These are phyloP conservation scores for Persicaria maculosa DNA, from an alignment of 148 eudicot species.

Conservation along the genomic window DNA sequence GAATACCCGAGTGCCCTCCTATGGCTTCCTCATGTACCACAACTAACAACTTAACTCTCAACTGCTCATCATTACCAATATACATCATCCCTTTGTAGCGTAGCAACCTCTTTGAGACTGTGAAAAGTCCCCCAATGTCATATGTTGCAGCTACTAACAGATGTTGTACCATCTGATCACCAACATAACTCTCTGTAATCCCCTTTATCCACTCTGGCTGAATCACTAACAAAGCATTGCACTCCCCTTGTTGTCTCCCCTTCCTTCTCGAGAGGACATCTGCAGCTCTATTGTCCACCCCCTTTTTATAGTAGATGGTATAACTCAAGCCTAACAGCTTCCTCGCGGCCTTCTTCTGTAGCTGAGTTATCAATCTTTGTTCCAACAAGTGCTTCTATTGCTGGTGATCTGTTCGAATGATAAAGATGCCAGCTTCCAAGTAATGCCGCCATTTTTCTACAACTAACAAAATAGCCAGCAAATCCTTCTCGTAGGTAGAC, in stretches of 20 bases:
- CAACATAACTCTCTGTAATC: neutral
- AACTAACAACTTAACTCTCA: neutral
- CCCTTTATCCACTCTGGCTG: neutral
- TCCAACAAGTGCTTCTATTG: constrained; percentile 13
- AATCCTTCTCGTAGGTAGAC: constrained; percentile 17
- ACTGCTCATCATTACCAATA: neutral
- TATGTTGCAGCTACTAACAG: neutral
- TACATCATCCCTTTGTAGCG: neutral
- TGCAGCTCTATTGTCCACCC: neutral
- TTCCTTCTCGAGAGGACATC: constrained; percentile 12
- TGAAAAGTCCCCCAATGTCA: too few species aligned
- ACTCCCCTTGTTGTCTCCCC: neutral
- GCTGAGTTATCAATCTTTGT: neutral
- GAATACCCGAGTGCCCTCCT: neutral
- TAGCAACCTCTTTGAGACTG: too few species aligned
- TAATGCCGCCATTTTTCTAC: constrained; percentile 13
- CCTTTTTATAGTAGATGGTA: neutral
- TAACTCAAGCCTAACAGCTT: neutral
- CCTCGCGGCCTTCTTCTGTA: neutral
- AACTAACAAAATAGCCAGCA: constrained; percentile 9
- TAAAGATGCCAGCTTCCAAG: neutral
- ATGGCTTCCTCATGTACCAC: neutral
- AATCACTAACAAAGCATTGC: neutral
- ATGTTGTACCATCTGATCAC: neutral
- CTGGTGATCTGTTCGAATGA: neutral